These are phyloP conservation scores for Berberis vulgaris DNA, from an alignment of 164 flowering plant species.

Conservation along the genomic window DNA sequence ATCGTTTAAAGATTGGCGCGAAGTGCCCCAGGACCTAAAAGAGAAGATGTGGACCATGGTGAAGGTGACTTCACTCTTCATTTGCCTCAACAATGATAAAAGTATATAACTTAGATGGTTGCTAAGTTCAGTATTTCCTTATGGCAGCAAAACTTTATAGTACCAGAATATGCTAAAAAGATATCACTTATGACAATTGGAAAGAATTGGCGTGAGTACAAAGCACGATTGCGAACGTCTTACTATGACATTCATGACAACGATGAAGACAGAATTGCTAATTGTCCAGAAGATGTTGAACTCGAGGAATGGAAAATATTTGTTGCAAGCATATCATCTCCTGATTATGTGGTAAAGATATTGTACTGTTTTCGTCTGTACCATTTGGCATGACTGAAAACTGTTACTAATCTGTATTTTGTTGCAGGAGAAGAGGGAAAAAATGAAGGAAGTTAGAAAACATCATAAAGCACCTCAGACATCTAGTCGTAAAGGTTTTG, in stretches of 20 bases:
- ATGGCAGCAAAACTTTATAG: not conserved
- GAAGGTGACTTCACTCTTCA: not conserved
- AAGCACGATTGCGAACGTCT: not conserved
- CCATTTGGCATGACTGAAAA: not conserved
- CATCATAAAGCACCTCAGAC: not conserved
- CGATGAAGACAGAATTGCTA: not conserved
- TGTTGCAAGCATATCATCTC: too few species aligned
- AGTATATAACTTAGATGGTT: too few species aligned
- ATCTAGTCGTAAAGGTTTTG: not conserved
- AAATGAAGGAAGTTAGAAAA: not conserved
- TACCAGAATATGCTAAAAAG: not conserved
- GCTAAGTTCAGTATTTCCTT: too few species aligned
- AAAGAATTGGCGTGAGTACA: not conserved
- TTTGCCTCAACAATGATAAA: too few species aligned
- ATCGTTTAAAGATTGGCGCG: not conserved
- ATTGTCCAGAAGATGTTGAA: not conserved
- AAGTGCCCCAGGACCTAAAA: not conserved
- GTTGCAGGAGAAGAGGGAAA: not conserved
- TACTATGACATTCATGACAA: not conserved
- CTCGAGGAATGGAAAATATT: not conserved
- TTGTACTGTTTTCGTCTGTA: too few species aligned
- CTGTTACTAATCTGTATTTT: not conserved
- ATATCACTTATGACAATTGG: not conserved
- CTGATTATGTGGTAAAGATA: too few species aligned
- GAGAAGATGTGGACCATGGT: not conserved